Base-by-base conservation (phyloP, 140 eudicot species). In the Ambrosia hybrid region DNA sequence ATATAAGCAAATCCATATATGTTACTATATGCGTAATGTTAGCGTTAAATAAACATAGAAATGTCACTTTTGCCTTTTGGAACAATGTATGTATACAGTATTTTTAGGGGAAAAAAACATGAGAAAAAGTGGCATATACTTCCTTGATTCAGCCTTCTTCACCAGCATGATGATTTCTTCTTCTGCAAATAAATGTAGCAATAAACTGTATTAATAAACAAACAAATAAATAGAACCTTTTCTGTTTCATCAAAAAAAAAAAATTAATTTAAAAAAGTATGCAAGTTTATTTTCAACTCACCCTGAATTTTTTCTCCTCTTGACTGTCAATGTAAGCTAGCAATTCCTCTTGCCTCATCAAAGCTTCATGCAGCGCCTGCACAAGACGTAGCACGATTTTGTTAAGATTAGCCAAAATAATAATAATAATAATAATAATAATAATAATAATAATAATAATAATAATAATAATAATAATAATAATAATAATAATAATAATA, bases 341-440 rank as follows among this genome's bases (percentile, higher is more conserved):
- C 63, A 92, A 79, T 63, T 92, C 98, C 85, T 92, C 98, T 85
- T 92, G 98, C 90, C 86, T 92, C 98, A 92, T 86, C 75, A 87
- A 77, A 76, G 98, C 96, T 80, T 92, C 98, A 75, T 91, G 90
- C 73, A 92, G 79, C 62, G 96, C 96, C 98, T 91, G 79, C 68
- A 51, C 80, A 82, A 12, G 6, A 67, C 3, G 46, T 70, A 16
- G 55, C n/a, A 36, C 13, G 48, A 43, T 43, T 43, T 43, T 2
- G 11, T 43, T 43, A 10, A 43, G 10, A 43, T 43, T 43, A 9
- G 48, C 9, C 34, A 1, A 30, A 43, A 43, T n/a, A n/a, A n/a
- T n/a, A n/a, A n/a, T n/a, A n/a, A n/a, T n/a, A n/a, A n/a, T n/a
- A n/a, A n/a, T n/a, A n/a, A n/a, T n/a, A n/a, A n/a, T n/a, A n/a